Evolutionary conservation across 495 filamentous ascomycete genomes (phyloP).

Genomic region (Evernia prunastri): DNA sequence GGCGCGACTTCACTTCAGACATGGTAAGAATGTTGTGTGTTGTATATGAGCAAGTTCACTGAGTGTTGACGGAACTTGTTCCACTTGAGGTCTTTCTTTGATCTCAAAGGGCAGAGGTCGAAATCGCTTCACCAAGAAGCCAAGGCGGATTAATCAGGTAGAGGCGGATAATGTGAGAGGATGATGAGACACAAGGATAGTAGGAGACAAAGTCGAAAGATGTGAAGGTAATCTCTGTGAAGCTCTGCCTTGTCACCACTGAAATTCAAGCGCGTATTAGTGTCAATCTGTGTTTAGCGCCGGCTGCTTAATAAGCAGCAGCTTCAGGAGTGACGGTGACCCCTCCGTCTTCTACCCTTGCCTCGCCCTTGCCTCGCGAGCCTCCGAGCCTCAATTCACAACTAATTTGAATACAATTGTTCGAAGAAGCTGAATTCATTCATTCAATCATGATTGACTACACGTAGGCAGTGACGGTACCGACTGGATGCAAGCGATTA

Average conservation of each 20-base stretch:
- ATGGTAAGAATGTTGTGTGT: constrained; percentile 44
- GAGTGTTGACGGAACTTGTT: constrained; percentile 13
- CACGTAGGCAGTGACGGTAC: no score
- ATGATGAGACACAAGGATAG: neutral
- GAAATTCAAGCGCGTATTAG: constrained; percentile 16
- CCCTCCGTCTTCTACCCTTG: no score
- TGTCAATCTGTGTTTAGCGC: constrained; percentile 6
- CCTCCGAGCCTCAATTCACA: no score
- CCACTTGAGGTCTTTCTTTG: constrained; percentile 30
- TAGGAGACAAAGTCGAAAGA: neutral
- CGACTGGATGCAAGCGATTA: neutral
- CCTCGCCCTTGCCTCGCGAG: no score
- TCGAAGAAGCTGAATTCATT: no score
- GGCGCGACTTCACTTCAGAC: constrained; percentile 88
- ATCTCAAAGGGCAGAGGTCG: constrained; percentile 5
- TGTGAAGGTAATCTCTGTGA: neutral
- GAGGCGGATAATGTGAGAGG: neutral
- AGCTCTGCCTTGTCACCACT: constrained; percentile 14
- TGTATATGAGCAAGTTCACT: constrained; percentile 15
- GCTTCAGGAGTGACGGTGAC: neutral
- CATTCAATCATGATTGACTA: no score
- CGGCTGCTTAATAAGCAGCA: neutral
- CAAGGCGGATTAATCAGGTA: neutral
- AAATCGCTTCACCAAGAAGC: neutral
- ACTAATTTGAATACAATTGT: no score